Evolutionary conservation across 2,329 filamentous ascomycete genomes (phyloP), one percentile per base, ranked within the genome.

Genomic region (Colletotrichum sp.): DNA sequence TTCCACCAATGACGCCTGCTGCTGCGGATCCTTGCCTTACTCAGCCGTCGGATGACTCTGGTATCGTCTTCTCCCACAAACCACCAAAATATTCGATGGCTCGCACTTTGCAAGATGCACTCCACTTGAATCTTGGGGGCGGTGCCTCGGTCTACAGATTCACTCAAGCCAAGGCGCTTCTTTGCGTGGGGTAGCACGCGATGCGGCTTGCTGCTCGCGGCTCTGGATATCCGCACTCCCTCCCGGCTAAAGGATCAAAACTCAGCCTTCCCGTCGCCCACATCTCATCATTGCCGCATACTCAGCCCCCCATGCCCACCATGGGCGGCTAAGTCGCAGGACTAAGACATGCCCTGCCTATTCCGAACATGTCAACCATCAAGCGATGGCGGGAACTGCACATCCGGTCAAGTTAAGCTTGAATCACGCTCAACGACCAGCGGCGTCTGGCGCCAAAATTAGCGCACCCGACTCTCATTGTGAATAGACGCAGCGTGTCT

Each of bases 131-230:
- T 59, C 44, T 65, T 69, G 73, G 59, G 72, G 73, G 70, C 70
- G 64, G 70, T 73, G 70, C 64, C 57, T 68, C 28, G 21, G 57
- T 57, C n/a, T 39, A 34, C 55, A 49, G 32, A n/a, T 26, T 26
- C 21, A 21, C 26, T 49, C 55, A 24, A 72, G 70, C 70, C 65
- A 73, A 73, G 70, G 32, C 57, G 70, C 67, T 62, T 63, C 65
- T 73, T 32, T 62, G 59, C 64, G 70, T 69, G 73, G 73, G 70
- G 73, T 73, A 69, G 60, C 70, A 73, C 49, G 73, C 70, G 73
- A 73, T 59, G 76, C 75, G 75, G 75, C 75, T 78, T 65, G 76
- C 75, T 75, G 75, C 71, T 78, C 70, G 76, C 75, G 76, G 75
- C 75, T 78, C 76, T 75, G 75, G 62, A 52, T 78, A 78, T 74